A percentile compares a stretch with the other conserved stretches of the same genome.
phyloP scores from a whole-genome alignment of 1,284 basidiomycete genomes.

The Hypsizygus ulmarius region DNA sequence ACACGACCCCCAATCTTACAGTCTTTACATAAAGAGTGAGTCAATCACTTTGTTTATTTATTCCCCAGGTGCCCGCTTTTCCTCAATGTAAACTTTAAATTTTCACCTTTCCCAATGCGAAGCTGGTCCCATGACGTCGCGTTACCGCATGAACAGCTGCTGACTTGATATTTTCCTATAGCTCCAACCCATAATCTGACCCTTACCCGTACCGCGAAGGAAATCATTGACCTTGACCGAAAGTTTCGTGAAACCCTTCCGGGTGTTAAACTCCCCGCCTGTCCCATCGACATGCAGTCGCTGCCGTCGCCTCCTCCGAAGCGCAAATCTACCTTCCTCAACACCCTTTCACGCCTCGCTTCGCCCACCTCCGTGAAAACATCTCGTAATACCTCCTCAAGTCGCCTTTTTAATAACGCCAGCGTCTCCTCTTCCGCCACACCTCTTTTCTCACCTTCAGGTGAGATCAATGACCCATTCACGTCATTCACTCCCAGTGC shows the following conservation, averaged over 20 bases:
- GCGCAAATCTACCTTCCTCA: slow-evolving; percentile 77
- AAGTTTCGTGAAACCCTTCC: slow-evolving; percentile 66
- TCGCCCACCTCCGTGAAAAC: slow-evolving; percentile 56
- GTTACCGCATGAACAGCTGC: slow-evolving; percentile 6
- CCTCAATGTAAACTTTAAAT: slow-evolving; percentile 5
- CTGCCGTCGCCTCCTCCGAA: slow-evolving; percentile 56
- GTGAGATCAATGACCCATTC: slow-evolving; percentile 63
- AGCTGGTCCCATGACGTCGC: slow-evolving; percentile 8
- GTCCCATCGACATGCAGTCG: slow-evolving; percentile 56
- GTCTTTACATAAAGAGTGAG: slow-evolving; percentile 70
- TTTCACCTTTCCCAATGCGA: slow-evolving; percentile 5
- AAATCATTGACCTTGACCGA: slow-evolving; percentile 73
- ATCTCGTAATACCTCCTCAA: slow-evolving; percentile 31
- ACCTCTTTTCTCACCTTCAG: slow-evolving; percentile 50
- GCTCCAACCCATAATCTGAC: slow-evolving; percentile 88
- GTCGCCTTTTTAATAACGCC: slow-evolving; percentile 34
- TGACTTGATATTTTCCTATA: slow-evolving; percentile 35
- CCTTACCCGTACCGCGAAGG: slow-evolving; percentile 70
- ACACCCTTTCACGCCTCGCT: slow-evolving; percentile 75
- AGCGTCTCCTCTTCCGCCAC: slow-evolving; percentile 35
- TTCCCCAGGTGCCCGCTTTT: slow-evolving; percentile 10
- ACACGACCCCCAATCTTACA: slow-evolving; percentile 56
- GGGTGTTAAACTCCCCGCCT: slow-evolving; percentile 50
- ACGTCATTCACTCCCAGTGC: slow-evolving; percentile 41
- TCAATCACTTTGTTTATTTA: slow-evolving; percentile 20